Base-by-base conservation (phyloP, 495 filamentous ascomycete species). In the Neurospora africana region DNA sequence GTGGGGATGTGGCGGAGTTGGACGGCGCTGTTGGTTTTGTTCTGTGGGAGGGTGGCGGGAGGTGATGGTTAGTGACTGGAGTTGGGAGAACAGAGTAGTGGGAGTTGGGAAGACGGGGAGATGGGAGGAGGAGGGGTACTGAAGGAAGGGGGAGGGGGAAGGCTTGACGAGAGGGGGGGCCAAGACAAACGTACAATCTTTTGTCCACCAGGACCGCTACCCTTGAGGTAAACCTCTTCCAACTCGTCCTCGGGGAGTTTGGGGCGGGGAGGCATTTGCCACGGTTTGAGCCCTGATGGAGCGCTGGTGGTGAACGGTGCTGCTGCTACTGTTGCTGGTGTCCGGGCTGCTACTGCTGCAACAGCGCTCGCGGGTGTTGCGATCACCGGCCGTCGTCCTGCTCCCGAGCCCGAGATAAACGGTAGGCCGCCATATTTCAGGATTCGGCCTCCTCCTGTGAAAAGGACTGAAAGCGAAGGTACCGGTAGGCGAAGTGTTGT, bases 21-120 rank as follows among this genome's bases (percentile, higher is more conserved):
- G 44, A 98, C 95, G 67, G 95, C 95, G 10, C 93, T 98, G 74
- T 89, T 90, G 30, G 95, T 98, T 90, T 99, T 99, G 83, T 99
- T 99, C 92, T 94, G 70, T 41, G 7, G 13, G 19, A 2, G 30
- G n/a, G 23, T n/a, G n/a, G n/a, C n/a, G 7, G 68, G 17, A 36
- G 68, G 33, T n/a, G 7, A 21, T n/a, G 5, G 68, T 71, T 69
- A 43, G 33, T 38, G 9, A 36, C 36, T 36, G 37, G 37, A 3
- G 9, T 10, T 27, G 13, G 23, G 23, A 17, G 36, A n/a, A n/a
- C n/a, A n/a, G n/a, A n/a, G n/a, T n/a, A n/a, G n/a, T n/a, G 37
- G 37, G 8, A 38, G 37, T 2, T 27, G 17, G 30, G 23, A 11
- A 37, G 33, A n/a, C 4, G 36, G 36, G 73, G 39, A 19, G 61